Conservation (phyloP, 495 filamentous ascomycete genomes). For the Trichoderma gamsii region DNA sequence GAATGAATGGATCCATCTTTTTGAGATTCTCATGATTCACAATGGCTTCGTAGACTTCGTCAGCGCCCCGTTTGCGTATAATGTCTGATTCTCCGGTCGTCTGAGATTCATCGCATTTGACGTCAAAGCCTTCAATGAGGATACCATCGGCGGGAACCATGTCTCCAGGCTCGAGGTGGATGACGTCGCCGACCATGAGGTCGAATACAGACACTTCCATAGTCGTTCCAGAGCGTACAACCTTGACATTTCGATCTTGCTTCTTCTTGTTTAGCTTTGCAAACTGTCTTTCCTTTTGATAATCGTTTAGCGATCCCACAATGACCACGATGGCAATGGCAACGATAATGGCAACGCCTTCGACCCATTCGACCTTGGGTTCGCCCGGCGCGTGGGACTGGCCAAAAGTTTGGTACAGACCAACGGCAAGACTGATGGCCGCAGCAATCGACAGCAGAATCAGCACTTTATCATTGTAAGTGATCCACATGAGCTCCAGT, state of each 20-base stretch:
- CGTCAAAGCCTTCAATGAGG: conserved; percentile 61
- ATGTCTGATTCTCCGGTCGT: conserved; percentile 83
- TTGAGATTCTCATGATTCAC: conserved; percentile 65
- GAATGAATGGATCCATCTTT: conserved; percentile 90
- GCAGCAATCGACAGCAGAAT: conserved; percentile 70
- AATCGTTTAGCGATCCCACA: conserved; percentile 71
- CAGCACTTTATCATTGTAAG: conserved; percentile 81
- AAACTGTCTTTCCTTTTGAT: conserved; percentile 75
- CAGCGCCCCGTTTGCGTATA: conserved; percentile 62
- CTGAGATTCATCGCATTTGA: conserved; percentile 78
- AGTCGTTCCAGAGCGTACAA: conserved; percentile 68
- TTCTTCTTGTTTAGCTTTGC: conserved; percentile 74
- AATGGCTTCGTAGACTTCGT: conserved; percentile 77
- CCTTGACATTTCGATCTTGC: conserved; percentile 72
- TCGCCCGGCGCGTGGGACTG: conserved; percentile 33
- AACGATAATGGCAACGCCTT: conserved; percentile 71
- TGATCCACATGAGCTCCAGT: conserved; percentile 72
- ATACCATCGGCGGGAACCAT: conserved; percentile 73
- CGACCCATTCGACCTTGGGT: conserved; percentile 64
- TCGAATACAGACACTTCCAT: conserved; percentile 66
- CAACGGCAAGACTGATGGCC: conserved; percentile 63
- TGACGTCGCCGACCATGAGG: conserved; percentile 64
- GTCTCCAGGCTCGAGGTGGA: conserved; percentile 70
- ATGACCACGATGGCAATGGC: conserved; percentile 71
- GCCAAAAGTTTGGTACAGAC: conserved; percentile 61